A percentile compares a stretch with the other conserved stretches of the same genome.
Evolutionary conservation across 148 eudicot species (phyloP).

Genomic region (Rhododendron simsii): DNA sequence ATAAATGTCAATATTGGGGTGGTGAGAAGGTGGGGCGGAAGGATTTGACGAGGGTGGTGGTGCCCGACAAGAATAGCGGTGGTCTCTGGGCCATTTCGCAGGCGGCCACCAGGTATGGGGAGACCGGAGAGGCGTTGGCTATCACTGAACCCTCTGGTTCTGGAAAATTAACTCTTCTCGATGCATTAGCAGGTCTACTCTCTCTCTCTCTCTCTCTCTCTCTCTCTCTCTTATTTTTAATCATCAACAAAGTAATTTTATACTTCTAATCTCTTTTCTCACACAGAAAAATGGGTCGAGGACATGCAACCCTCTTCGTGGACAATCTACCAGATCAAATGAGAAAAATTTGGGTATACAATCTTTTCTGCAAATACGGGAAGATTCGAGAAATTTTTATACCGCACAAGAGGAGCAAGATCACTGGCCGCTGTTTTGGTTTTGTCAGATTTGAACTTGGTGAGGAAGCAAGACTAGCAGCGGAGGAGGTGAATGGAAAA

Average conservation of each 20-base stretch:
- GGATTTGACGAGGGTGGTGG: conserved; percentile 26
- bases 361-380: too few relatives aligned
- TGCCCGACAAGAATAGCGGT: conserved; percentile 11
- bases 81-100: conserved; percentile 21
- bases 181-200: conserved; percentile 42
- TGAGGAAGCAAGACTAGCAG: too few relatives aligned
- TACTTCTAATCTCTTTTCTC: too few relatives aligned
- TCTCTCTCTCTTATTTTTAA: background rate
- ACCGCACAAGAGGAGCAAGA: too few relatives aligned
- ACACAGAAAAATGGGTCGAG: too few relatives aligned
- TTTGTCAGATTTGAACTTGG: too few relatives aligned
- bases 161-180: conserved; percentile 47
- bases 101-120: conserved; percentile 29
- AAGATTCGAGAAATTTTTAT: too few relatives aligned
- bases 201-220: background rate
- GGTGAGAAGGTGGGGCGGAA: conserved; percentile 12
- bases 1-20: background rate
- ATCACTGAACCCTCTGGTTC: conserved; percentile 50
- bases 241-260: background rate
- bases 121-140: conserved; percentile 39
- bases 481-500: too few relatives aligned
- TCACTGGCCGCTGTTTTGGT: too few relatives aligned
- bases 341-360: too few relatives aligned
- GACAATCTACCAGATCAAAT: too few relatives aligned
- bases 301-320: too few relatives aligned